Evolutionary conservation across 169 alveolate genomes (phyloP).

Genomic region (Eimeria praecox): DNA sequence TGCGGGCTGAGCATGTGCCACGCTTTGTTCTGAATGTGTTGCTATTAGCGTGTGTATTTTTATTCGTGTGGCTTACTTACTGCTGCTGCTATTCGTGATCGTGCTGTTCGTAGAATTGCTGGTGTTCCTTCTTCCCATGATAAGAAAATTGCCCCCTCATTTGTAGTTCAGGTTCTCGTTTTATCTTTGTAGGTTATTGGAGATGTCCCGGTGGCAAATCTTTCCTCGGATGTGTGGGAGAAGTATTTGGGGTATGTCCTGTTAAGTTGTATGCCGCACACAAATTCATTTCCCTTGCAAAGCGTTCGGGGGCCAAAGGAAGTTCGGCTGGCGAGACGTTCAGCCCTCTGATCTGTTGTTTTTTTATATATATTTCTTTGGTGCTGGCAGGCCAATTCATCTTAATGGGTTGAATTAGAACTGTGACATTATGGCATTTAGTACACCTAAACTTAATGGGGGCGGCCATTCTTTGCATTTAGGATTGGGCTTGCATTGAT

Average conservation of each 20-base stretch:
- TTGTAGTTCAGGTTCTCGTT: too few relatives aligned
- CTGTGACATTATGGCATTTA: background rate
- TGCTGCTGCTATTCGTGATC: background rate
- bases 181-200: constrained; percentile 30
- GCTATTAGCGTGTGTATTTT: background rate
- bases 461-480: too few relatives aligned
- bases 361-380: background rate
- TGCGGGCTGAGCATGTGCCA: background rate
- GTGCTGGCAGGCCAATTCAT: background rate
- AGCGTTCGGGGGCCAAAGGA: background rate
- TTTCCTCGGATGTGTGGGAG: constrained; percentile 49
- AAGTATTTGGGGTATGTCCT: constrained; percentile 41
- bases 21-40: background rate
- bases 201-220: constrained; percentile 59
- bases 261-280: background rate
- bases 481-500: background rate
- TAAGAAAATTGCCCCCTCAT: background rate
- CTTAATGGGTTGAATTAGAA: too few relatives aligned
- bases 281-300: background rate
- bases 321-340: background rate
- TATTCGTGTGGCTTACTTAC: too few relatives aligned
- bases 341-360: background rate
- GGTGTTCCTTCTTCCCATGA: background rate
- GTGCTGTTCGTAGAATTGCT: background rate
- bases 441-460: background rate